A percentile compares a stretch with the other conserved stretches of the same genome.
Conservation (phyloP, 208 protist species). For the Crithidia sp. region DNA sequence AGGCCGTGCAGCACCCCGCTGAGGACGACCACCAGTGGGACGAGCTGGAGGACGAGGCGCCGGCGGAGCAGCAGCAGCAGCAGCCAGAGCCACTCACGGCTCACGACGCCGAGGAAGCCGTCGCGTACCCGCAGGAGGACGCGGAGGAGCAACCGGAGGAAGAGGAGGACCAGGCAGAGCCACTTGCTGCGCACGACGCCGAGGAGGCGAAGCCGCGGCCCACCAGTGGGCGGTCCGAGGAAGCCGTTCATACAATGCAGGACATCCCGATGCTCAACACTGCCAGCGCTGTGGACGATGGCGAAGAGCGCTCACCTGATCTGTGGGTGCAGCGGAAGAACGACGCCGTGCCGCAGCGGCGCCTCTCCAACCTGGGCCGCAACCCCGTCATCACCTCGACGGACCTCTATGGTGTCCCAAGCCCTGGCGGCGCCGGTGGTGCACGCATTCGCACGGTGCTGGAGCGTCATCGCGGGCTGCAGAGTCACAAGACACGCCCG, state of each 20-base stretch:
- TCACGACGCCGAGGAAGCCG: conserved; percentile 1
- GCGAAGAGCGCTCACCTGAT: neutral
- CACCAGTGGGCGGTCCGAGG: too few species aligned
- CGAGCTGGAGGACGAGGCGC: conserved; percentile 15
- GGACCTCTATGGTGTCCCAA: neutral
- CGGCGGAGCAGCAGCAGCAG: neutral
- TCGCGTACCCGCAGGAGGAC: neutral
- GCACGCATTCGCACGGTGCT: neutral
- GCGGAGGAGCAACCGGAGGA: conserved; percentile 10
- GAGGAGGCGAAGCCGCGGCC: neutral
- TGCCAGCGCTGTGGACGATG: neutral
- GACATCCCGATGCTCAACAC: neutral
- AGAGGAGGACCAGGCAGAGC: neutral
- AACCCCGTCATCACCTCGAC: neutral
- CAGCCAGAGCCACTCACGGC: neutral
- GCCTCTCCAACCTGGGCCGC: neutral
- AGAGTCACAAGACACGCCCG: conserved; percentile 1
- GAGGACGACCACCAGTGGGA: conserved; percentile 9
- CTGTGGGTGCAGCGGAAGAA: neutral
- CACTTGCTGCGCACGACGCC: neutral
- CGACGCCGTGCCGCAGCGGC: conserved; percentile 1
- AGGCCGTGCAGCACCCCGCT: neutral
- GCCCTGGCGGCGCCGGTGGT: neutral
- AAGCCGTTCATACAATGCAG: neutral
- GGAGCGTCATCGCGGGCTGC: neutral